These are phyloP conservation scores for Guillardia theta DNA, from an alignment of 78 protist genomes.

Conservation along the genomic window DNA sequence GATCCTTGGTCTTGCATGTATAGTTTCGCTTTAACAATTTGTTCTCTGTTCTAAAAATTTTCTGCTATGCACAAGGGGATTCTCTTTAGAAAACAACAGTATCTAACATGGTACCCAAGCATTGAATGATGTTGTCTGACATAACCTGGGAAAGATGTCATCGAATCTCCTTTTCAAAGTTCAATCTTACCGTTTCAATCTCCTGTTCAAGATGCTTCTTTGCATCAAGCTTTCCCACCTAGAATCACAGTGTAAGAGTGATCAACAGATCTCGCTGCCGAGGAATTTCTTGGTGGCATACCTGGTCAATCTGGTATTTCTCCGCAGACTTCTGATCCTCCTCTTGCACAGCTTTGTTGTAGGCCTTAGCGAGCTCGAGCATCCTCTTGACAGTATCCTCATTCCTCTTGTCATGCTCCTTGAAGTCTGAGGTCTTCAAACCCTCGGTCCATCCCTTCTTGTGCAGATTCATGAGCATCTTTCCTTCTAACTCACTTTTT, in stretches of 20 bases:
- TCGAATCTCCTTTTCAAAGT: not conserved
- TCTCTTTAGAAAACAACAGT: conserved; percentile 87
- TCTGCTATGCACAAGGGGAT: too few species aligned
- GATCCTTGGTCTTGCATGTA: too few species aligned
- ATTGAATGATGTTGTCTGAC: conserved; percentile 90
- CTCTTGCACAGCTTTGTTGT: conserved; percentile 66
- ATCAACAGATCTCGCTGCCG: not conserved
- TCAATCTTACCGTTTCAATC: not conserved
- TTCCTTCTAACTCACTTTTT: conserved; percentile 96
- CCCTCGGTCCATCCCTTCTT: conserved; percentile 84
- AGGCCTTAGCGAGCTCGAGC: conserved; percentile 72
- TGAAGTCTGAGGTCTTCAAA: conserved; percentile 72
- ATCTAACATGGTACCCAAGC: conserved; percentile 93
- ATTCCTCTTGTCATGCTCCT: conserved; percentile 74
- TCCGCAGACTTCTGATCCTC: conserved; percentile 32
- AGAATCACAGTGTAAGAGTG: not conserved
- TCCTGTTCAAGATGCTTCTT: conserved; percentile 81
- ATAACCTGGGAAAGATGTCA: conserved; percentile 66
- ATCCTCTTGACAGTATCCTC: conserved; percentile 78
- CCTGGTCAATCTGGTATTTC: conserved; percentile 22
- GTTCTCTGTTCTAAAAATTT: too few species aligned
- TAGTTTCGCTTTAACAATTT: too few species aligned
- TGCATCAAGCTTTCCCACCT: conserved; percentile 82
- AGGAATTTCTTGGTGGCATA: not conserved
- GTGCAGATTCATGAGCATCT: conserved; percentile 68